Evolutionary conservation across 2,329 filamentous ascomycete genomes (phyloP), one percentile per base, ranked within the genome.

Genomic region (Cryphonectria japonica): DNA sequence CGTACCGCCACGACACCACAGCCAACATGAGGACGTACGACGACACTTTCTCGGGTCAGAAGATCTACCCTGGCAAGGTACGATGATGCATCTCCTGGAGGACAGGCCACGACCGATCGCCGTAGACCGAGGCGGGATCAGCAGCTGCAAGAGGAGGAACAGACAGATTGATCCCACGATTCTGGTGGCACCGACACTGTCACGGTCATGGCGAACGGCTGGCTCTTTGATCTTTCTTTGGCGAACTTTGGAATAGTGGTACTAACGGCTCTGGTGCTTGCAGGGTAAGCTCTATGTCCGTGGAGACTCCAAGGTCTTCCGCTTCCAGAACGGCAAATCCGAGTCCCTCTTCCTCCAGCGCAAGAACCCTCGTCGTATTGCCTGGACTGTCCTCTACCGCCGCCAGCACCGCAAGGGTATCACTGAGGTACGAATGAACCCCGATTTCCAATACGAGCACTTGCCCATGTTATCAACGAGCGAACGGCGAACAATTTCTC

Each of bases 391-490:
- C 81, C 93, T 99, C 77, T 99, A 93, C 93, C 92, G 96, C 85
- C 93, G 95, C 87, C 93, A 97, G 88, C 95, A 98, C 92, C 96
- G 95, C 90, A 99, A 99, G 94, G 96, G 96, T 92, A 97, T 98
- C 88, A 97, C 95, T 90, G 96, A 99, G 95, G 96, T 98, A 92
- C 88, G 92, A 84, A 72, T 65, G 70, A 62, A 72, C 26, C 60
- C 73, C 66, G 62, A 63, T 61, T 54, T 69, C 67, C 52, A 65
- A 65, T 62, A 67, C 57, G 69, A 67, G 13, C 43, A 68, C 69
- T 50, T 41, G 69, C 62, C 62, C 59, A 34, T 19, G 54, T 37
- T 37, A 61, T 43, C 22, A 60, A 64, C 22, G n/a, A 43, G 14
- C 54, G 39, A 37, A 37, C n/a, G 19, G 19, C 61, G 67, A 70